Conservation (phyloP, 2,329 filamentous ascomycete species). For the Aspergillus novoparasiticus region DNA sequence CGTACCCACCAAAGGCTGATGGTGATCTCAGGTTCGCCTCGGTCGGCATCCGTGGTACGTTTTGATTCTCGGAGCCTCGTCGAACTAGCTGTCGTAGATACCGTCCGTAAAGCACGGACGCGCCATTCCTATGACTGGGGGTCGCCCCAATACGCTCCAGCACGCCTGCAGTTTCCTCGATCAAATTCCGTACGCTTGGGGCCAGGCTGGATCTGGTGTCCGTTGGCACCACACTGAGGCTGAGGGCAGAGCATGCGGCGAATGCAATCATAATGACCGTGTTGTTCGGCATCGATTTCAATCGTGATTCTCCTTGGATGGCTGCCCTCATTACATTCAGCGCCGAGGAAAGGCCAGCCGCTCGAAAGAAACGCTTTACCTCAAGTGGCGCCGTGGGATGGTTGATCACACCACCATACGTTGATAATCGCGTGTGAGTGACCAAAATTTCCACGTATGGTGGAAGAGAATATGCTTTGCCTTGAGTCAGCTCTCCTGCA, state of each 20-base stretch:
- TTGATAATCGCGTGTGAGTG: slow-evolving; percentile 72
- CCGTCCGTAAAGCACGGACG: slow-evolving; percentile 62
- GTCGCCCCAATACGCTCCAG: slow-evolving; percentile 69
- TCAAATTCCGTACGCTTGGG: slow-evolving; percentile 64
- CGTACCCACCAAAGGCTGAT: slow-evolving; percentile 20
- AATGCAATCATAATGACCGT: slow-evolving; percentile 79
- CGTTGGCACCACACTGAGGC: slow-evolving; percentile 61
- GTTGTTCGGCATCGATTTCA: slow-evolving; percentile 78
- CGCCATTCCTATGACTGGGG: slow-evolving; percentile 67
- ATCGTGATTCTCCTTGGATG: slow-evolving; percentile 69
- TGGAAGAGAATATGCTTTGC: slow-evolving; percentile 54
- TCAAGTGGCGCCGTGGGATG: slow-evolving; percentile 70
- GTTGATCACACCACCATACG: slow-evolving; percentile 74
- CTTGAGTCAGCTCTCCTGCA: slow-evolving; percentile 41
- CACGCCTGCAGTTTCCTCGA: slow-evolving; percentile 69
- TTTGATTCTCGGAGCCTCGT: slow-evolving; percentile 25
- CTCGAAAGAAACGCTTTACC: slow-evolving; percentile 72
- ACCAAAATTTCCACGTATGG: slow-evolving; percentile 76
- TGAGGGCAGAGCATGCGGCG: slow-evolving; percentile 69
- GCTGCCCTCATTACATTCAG: slow-evolving; percentile 75
- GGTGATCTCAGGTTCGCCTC: slow-evolving; percentile 18
- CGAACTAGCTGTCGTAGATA: slow-evolving; percentile 56
- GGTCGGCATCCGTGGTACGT: slow-evolving; percentile 13
- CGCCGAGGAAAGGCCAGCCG: slow-evolving; percentile 70
- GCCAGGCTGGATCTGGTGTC: slow-evolving; percentile 60